Conservation (phyloP, 1,139 yeast species). For the Kluyveromyces sp. region DNA sequence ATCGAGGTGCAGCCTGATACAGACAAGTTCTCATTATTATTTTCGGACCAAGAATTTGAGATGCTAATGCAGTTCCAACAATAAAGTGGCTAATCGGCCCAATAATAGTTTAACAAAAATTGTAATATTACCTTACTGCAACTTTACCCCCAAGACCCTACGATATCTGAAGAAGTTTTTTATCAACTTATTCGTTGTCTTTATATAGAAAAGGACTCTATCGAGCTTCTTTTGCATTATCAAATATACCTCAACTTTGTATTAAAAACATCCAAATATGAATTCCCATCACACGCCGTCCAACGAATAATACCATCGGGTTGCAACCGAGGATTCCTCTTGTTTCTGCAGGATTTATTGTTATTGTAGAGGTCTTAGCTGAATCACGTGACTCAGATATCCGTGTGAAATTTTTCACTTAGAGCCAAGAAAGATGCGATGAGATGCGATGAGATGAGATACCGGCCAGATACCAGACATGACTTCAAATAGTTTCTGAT, state of each 20-base stretch:
- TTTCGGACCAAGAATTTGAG: constrained; percentile 13
- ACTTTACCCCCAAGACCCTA: neutral
- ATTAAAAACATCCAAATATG: neutral
- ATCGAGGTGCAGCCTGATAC: constrained; percentile 9
- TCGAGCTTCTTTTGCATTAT: neutral
- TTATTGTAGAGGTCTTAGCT: neutral
- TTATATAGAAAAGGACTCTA: too few species aligned
- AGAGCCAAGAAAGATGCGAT: neutral
- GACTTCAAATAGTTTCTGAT: too few species aligned
- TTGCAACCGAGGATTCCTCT: too few species aligned
- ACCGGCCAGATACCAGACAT: neutral
- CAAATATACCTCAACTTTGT: neutral
- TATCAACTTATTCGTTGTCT: too few species aligned
- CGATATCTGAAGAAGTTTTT: too few species aligned
- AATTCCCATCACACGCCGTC: too few species aligned
- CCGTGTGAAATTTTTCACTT: constrained; percentile 1
- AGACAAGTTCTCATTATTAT: constrained; percentile 10
- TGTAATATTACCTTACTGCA: neutral
- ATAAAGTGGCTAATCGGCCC: too few species aligned
- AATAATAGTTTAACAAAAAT: too few species aligned
- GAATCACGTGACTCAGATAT: constrained; percentile 1
- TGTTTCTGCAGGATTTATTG: too few species aligned
- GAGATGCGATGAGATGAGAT: constrained; percentile 6
- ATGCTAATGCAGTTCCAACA: constrained; percentile 10
- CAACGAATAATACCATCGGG: neutral